Evolutionary conservation across 768 basidiomycete genomes (phyloP), one percentile per base, ranked within the genome.

Genomic region (Phylloporus scabripes): DNA sequence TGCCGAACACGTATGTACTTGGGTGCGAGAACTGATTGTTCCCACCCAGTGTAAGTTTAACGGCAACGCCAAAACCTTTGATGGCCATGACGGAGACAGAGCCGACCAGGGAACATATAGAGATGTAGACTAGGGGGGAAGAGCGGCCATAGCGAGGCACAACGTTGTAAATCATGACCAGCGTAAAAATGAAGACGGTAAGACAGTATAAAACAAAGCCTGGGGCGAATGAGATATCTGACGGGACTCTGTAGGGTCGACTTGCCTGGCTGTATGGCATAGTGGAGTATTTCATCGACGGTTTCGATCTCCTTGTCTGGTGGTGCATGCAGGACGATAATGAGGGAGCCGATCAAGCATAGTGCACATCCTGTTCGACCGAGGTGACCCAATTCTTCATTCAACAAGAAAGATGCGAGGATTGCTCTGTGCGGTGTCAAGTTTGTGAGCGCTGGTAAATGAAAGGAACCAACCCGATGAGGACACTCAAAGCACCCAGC

Each of bases 61-160:
- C 79, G 2, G 96, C 95, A 41, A 97, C 85, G 39, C 96, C 96
- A 60, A 99, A 92, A 42, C 93, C 95, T 73, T 99, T 99, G 76
- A 97, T 88, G 36, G 92, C 87, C 96, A 99, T 98, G 70, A 98
- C 83, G n/a, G 92, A 92, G 38, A 99, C 82, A 26, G 91, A 93
- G 10, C 96, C 96, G 38, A 92, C 92, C 49, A 97, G 67, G 10
- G 94, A 97, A 69, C 96, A 98, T 61, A 99, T 95, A 23, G 93
- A 93, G 54, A 98, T 80, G 71, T 96, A 98, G 26, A 96, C 87
- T 52, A 92, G 58, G 2, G 96, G 96, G 54, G 87, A 93, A 48
- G 82, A 79, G 39, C 85, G 86, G 28, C 96, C 96, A 60, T 96
- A 80, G 53, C 74, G 82, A 7, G 96, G 96, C 1, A 80, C 87